Conservation (phyloP, 108 stramenopile genomes). For the Mediolabrus comicus region DNA sequence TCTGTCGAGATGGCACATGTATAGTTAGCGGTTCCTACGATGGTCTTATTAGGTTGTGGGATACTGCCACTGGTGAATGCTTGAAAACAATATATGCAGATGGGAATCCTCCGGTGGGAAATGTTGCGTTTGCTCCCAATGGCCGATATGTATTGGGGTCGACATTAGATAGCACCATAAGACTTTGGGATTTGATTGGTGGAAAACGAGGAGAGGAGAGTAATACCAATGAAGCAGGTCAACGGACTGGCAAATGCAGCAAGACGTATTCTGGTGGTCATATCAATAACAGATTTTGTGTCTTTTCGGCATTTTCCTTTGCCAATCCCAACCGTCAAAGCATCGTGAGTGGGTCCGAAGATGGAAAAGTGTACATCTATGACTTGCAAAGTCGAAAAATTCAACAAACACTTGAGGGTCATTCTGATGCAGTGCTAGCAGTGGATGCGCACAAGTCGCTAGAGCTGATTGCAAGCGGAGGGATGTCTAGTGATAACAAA, state of each 20-base stretch:
- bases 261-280: slow-evolving; percentile 58
- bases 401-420: slow-evolving; percentile 74
- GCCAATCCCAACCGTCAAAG: slow-evolving; percentile 63
- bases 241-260: slow-evolving; percentile 37
- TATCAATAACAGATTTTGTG: slow-evolving; percentile 73
- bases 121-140: slow-evolving; percentile 88
- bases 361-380: slow-evolving; percentile 85
- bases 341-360: slow-evolving; percentile 88
- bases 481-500: slow-evolving; percentile 76
- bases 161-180: slow-evolving; percentile 76
- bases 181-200: slow-evolving; percentile 75
- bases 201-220: slow-evolving; percentile 29
- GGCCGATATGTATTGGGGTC: slow-evolving; percentile 85
- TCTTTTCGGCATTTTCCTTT: slow-evolving; percentile 65
- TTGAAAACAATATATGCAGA: slow-evolving; percentile 94
- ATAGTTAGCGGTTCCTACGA: slow-evolving; percentile 85
- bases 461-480: slow-evolving; percentile 80
- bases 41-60: slow-evolving; percentile 94
- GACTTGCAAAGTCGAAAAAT: slow-evolving; percentile 80
- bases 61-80: slow-evolving; percentile 93
- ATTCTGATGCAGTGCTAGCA: slow-evolving; percentile 77
- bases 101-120: slow-evolving; percentile 83
- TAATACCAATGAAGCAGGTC: slow-evolving; percentile 31
- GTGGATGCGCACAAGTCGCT: slow-evolving; percentile 72
- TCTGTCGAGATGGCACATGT: slow-evolving; percentile 88